Evolutionary conservation across 768 basidiomycete species (phyloP).

Genomic region (Mycena vitilis): DNA sequence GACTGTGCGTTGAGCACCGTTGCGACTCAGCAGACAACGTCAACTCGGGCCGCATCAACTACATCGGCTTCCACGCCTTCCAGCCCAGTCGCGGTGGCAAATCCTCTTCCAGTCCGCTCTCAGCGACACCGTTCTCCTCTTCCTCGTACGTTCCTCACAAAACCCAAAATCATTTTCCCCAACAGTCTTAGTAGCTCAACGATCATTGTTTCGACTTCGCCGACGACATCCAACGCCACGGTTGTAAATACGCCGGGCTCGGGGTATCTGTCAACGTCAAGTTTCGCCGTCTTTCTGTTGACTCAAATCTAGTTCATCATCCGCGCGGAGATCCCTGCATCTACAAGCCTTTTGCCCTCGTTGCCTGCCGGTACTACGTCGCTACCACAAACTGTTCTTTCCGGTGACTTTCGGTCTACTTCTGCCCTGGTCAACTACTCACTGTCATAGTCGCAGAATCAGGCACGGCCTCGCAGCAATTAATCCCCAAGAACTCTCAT

Average conservation of each 20-base stretch:
- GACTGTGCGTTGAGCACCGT: constrained; percentile 12
- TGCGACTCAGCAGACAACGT: constrained; percentile 4
- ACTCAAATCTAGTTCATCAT: background rate
- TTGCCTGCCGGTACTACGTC: background rate
- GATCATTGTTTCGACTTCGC: background rate
- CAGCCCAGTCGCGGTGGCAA: background rate
- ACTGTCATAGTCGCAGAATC: background rate
- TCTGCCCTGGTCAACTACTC: background rate
- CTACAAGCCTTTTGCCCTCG: background rate
- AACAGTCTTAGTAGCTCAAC: background rate
- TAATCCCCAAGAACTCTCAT: background rate
- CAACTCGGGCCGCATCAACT: background rate
- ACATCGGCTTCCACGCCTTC: background rate
- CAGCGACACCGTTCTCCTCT: background rate
- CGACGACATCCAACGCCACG: background rate
- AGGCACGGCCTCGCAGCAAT: constrained; percentile 5
- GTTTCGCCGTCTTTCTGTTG: background rate
- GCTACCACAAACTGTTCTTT: background rate
- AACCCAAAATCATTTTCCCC: too few species aligned
- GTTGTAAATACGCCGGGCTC: background rate
- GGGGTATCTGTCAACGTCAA: constrained; percentile 1
- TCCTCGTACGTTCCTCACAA: constrained; percentile 3
- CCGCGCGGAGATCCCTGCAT: background rate
- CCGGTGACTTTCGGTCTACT: background rate
- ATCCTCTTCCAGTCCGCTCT: background rate